Evolutionary conservation across 805 yeast genomes (phyloP).

Genomic region (Schwanniomyces sp.): DNA sequence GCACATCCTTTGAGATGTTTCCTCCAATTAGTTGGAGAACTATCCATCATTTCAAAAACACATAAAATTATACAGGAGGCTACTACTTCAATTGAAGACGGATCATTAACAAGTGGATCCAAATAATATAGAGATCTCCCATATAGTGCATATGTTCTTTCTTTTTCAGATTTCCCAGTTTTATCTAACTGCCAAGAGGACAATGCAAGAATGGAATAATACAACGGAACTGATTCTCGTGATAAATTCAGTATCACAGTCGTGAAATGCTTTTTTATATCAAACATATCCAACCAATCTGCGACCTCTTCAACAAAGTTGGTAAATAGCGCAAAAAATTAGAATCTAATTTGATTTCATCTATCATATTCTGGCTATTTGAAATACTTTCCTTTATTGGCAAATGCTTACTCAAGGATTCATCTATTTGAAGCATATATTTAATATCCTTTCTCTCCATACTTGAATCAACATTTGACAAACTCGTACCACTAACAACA

Average conservation of each 20-base stretch:
- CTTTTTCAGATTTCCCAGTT: not conserved
- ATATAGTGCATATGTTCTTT: conserved; percentile 2
- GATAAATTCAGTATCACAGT: conserved; percentile 3
- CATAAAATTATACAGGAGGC: conserved; percentile 3
- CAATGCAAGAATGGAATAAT: conserved; percentile 1
- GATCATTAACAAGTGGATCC: not conserved
- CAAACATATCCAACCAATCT: conserved; percentile 3
- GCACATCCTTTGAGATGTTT: conserved; percentile 3
- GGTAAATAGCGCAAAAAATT: not conserved
- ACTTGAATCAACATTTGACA: not conserved
- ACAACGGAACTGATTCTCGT: not conserved
- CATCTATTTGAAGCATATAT: not conserved
- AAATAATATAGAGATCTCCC: conserved; percentile 1
- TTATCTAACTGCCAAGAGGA: not conserved
- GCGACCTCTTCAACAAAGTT: conserved; percentile 3
- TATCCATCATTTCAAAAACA: conserved; percentile 4
- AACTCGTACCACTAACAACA: not conserved
- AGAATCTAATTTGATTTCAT: conserved; percentile 2
- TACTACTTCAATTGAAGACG: conserved; percentile 1
- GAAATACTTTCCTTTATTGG: not conserved
- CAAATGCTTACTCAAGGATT: not conserved
- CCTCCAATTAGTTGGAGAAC: conserved; percentile 1
- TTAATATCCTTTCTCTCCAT: not conserved
- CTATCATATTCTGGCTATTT: not conserved
- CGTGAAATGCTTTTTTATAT: conserved; percentile 2